A percentile compares a stretch with the other conserved stretches of the same genome.
Conservation (phyloP, 2,329 filamentous ascomycete genomes). For the Pyrenophora seminiperda region DNA sequence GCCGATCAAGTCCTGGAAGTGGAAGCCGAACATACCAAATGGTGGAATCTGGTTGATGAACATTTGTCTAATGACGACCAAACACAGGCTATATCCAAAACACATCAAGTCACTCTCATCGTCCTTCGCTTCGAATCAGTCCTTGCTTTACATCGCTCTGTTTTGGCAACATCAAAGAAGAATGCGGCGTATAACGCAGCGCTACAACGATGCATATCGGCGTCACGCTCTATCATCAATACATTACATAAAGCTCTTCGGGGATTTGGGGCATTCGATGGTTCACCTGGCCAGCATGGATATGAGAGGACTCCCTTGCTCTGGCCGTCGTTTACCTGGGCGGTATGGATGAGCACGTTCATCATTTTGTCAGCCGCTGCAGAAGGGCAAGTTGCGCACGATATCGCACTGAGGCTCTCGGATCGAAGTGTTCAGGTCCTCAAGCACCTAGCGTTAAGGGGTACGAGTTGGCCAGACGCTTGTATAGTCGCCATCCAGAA, state of each 20-base stretch:
- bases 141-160: constrained; percentile 29
- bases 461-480: constrained; percentile 35
- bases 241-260: constrained; percentile 29
- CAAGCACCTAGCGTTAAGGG: constrained; percentile 28
- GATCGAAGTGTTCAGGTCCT: constrained; percentile 28
- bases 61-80: constrained; percentile 25
- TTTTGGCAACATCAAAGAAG: constrained; percentile 29
- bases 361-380: constrained; percentile 29
- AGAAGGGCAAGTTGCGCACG: constrained; percentile 26
- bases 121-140: constrained; percentile 32
- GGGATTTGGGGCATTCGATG: constrained; percentile 31
- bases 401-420: constrained; percentile 22
- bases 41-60: constrained; percentile 36
- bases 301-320: constrained; percentile 29
- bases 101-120: constrained; percentile 30
- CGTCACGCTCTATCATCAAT: constrained; percentile 33
- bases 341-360: constrained; percentile 34
- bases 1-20: constrained; percentile 18
- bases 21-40: constrained; percentile 32
- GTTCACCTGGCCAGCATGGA: constrained; percentile 27
- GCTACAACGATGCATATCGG: constrained; percentile 31
- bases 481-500: constrained; percentile 33
- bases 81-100: constrained; percentile 21
- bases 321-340: constrained; percentile 38
- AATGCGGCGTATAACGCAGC: constrained; percentile 29